Percentiles rank a stretch among this genome's conserved stretches.
Conservation (phyloP, 176 grass and related monocot genomes). For the Bothriochloa decipiens region DNA sequence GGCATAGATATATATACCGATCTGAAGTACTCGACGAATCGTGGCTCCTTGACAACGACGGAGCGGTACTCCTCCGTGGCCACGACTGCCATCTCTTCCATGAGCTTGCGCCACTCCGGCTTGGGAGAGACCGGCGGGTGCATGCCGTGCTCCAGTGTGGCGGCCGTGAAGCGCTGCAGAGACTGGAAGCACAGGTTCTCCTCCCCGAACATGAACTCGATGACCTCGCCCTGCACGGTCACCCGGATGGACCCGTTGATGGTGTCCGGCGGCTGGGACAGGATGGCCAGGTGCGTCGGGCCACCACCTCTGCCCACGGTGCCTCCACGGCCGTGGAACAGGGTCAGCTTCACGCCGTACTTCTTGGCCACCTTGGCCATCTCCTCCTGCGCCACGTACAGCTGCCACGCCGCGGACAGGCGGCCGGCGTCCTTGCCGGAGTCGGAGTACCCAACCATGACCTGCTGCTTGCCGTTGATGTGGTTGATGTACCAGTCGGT, state of each 20-base stretch:
- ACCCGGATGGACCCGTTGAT: slow-evolving; percentile 83
- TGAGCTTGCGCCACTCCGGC: slow-evolving; percentile 74
- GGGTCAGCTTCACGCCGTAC: slow-evolving; percentile 72
- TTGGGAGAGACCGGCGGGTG: slow-evolving; percentile 72
- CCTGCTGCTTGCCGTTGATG: slow-evolving; percentile 77
- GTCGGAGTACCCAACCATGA: slow-evolving; percentile 96
- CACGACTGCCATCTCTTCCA: slow-evolving; percentile 83
- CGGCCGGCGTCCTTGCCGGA: slow-evolving; percentile 94
- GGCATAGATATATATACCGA: slow-evolving; percentile 37
- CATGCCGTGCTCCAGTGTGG: slow-evolving; percentile 93
- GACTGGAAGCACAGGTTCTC: slow-evolving; percentile 81
- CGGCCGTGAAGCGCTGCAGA: slow-evolving; percentile 79
- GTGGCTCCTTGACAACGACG: slow-evolving; percentile 61
- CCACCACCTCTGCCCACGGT: slow-evolving; percentile 86
- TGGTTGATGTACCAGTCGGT: slow-evolving; percentile 73
- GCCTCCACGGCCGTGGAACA: slow-evolving; percentile 84
- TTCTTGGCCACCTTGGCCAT: slow-evolving; percentile 64
- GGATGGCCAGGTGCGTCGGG: slow-evolving; percentile 81
- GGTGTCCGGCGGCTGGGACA: slow-evolving; percentile 89
- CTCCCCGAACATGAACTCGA: slow-evolving; percentile 84
- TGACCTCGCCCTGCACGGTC: slow-evolving; percentile 90
- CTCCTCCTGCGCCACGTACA: slow-evolving; percentile 84
- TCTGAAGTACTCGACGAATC: slow-evolving; percentile 89
- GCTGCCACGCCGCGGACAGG: slow-evolving; percentile 78
- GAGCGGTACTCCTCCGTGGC: slow-evolving; percentile 76